Base-by-base conservation (phyloP, 1,139 yeast genomes). In the Komagataea norvegica region DNA sequence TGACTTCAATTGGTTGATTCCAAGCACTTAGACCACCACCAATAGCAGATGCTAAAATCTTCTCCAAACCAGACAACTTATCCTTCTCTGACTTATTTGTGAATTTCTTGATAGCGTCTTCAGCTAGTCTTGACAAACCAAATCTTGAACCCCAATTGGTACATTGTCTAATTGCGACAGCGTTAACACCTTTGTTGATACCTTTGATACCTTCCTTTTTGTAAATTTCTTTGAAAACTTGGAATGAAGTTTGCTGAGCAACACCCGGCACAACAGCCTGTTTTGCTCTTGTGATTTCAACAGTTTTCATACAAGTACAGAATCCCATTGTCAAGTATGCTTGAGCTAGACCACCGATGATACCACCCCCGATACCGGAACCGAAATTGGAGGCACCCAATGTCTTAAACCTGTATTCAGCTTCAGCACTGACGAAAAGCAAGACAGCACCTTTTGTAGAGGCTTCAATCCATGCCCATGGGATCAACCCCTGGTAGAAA, bases 381-480 rank as follows among this genome's bases (percentile, higher is more conserved):
- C 77, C 70, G 54, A 91, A 89, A 46, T 80, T 77, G 43, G 72
- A 70, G 18, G 81, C 72, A 36, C 94, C 93, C 23, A 84, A 55
- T 29, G 59, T 60, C 54, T 72, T 79, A 56, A 80, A 77, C 40
- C 73, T 75, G 61, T 86, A 87, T 63, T 91, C 98, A 36, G 88
- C 83, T 59, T 91, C 98, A 25, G 95, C 79, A 36, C 95, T 81
- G 19, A 89, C 96, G 54, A 91, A 93, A 52, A 91, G 71, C 43
- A 91, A 70, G n/a, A 89, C 96, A 4, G 97, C 97, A 59, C 98
- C 98, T 62, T 91, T 91, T 32, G 98, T 91, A 17, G 95, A 84
- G n/a, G 96, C 98, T 64, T 91, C 98, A 52, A 91, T 84, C 96
- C 97, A 89, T 3, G 97, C 98, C 98, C 98, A 91, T 29, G 98